A percentile compares a stretch with the other conserved stretches of the same genome.
phyloP scores from a whole-genome alignment of 176 grass and related monocot species.

The Carex myosuroides region DNA sequence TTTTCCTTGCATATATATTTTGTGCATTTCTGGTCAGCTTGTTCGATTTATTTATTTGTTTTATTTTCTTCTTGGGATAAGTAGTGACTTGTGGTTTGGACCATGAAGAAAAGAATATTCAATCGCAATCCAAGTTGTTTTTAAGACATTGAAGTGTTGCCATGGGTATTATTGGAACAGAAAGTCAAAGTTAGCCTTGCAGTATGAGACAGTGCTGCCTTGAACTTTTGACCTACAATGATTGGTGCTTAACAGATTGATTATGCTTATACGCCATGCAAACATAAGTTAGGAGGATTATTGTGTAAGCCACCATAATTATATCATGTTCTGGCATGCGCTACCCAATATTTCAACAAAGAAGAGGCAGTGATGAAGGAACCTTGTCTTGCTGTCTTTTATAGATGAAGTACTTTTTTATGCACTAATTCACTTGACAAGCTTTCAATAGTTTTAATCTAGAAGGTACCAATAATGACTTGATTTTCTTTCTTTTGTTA shows the following conservation, averaged over 20 bases:
- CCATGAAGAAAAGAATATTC: neutral
- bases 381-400: neutral
- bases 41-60: neutral
- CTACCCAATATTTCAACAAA: neutral
- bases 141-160: neutral
- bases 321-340: neutral
- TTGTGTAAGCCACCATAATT: neutral
- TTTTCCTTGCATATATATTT: constrained; percentile 6
- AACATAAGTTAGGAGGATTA: neutral
- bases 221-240: neutral
- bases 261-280: neutral
- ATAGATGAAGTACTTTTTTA: neutral
- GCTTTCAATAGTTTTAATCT: neutral
- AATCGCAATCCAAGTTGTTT: neutral
- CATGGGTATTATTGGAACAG: neutral
- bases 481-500: neutral
- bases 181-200: neutral
- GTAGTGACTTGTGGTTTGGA: neutral
- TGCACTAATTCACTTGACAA: neutral
- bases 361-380: neutral
- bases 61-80: neutral
- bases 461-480: neutral
- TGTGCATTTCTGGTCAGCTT: neutral
- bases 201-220: neutral
- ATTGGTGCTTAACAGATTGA: neutral